Base-by-base conservation (phyloP, 352 stramenopile species). In the Pythium oligandrum region DNA sequence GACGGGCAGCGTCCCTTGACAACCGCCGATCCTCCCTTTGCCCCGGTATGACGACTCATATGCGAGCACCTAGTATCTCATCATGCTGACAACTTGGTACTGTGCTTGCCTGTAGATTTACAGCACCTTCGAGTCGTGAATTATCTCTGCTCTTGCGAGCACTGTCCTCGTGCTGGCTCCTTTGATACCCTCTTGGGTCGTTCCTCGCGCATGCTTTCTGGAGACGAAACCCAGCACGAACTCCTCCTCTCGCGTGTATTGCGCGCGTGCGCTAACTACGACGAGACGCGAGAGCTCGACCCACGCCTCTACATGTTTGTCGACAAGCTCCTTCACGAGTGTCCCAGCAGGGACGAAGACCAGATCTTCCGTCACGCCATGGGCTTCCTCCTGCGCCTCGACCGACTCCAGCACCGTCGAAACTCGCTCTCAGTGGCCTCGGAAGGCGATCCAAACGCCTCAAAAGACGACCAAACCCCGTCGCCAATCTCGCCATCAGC, bases 141-240 rank as follows among this genome's bases (percentile, higher is more conserved):
- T 52, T 88, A 91, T 48, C 50, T 88, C 42, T 91, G 80, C 53
- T 57, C 60, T 34, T 91, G 80, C 55, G 75, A 84, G 42, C 61
- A 71, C 44, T 91, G 80, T 51, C 78, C 80, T 12, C 72, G 72
- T 12, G 71, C 72, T 4, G 39, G 75, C 51, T 64, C 52, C 8
- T 78, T 85, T 51, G 61, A 85, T n/a, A 50, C 62, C 43, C 67
- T 61, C 2, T 78, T 85, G 17, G 17, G 17, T 26, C 17, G 17
- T 26, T 26, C 17, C 46, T 35, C 47, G 17, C 48, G 76, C 32
- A 48, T 70, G 38, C 49, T 75, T 17, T 55, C 80, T 43, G 56
- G 70, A 7, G 42, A 6, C 8, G 2, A 38, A n/a, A 30, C 35
- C 44, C 58, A 50, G 0, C 52, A 77, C 35, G 69, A 55, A 44